Conservation (phyloP, 139 green algal genomes). For the Haematococcus sp. region DNA sequence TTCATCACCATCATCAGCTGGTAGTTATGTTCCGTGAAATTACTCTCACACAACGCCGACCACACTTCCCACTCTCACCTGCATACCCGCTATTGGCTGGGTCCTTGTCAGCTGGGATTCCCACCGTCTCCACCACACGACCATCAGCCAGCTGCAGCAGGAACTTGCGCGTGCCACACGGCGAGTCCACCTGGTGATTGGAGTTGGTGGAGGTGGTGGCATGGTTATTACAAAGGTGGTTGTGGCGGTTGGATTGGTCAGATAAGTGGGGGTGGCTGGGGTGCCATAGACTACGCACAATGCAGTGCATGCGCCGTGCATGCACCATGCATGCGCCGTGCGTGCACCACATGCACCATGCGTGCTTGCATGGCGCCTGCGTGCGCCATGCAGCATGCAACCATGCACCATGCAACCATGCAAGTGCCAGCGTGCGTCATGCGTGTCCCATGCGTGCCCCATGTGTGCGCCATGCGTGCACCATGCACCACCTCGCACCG, state of each 20-base stretch:
- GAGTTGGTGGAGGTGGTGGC: too few relatives aligned
- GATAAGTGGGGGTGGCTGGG: background rate
- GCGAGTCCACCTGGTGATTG: background rate
- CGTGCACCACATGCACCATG: too few relatives aligned
- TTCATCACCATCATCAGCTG: too few relatives aligned
- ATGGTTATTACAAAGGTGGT: too few relatives aligned
- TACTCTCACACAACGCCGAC: too few relatives aligned
- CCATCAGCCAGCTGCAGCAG: constrained; percentile 90
- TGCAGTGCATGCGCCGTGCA: background rate
- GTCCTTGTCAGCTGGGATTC: constrained; percentile 65
- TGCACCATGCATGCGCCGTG: too few relatives aligned
- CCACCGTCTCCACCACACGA: constrained; percentile 87
- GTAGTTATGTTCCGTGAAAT: too few relatives aligned
- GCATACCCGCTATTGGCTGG: too few relatives aligned
- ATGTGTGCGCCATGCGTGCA: background rate
- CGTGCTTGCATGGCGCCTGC: too few relatives aligned
- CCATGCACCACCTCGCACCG: constrained; percentile 13
- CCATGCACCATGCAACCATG: background rate
- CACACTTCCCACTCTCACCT: too few relatives aligned
- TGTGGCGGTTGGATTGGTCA: too few relatives aligned
- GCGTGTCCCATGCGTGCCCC: background rate
- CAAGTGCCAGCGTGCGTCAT: too few relatives aligned
- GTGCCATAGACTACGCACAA: background rate
- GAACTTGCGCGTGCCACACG: constrained; percentile 83
- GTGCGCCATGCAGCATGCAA: background rate